phyloP scores from a whole-genome alignment of 345 rosid genomes.

The Microcos paniculata region DNA sequence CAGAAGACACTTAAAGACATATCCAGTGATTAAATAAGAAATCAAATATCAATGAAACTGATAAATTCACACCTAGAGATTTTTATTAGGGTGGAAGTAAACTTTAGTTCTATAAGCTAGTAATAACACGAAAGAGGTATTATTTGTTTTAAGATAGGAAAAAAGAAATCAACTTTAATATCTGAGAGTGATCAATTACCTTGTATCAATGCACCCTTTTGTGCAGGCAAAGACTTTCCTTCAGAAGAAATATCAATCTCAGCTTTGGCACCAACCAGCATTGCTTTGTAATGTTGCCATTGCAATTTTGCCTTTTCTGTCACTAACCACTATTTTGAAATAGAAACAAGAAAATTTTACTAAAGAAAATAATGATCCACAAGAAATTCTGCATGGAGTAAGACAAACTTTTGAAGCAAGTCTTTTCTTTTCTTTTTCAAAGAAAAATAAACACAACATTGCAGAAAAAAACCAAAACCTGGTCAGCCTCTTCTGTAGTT shows the following conservation, averaged over 20 bases:
- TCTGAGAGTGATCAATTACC: constrained; percentile 19
- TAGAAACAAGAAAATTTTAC: constrained; percentile 7
- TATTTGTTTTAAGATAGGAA: constrained; percentile 5
- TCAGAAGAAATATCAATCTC: constrained; percentile 23
- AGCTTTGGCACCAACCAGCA: constrained; percentile 59
- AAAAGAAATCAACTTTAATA: neutral
- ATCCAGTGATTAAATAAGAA: neutral
- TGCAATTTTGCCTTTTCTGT: constrained; percentile 76
- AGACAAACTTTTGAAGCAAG: neutral
- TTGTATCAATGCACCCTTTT: constrained; percentile 23
- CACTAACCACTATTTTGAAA: constrained; percentile 72
- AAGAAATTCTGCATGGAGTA: neutral
- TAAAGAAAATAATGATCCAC: neutral
- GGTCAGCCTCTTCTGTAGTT: constrained; percentile 54
- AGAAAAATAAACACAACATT: neutral
- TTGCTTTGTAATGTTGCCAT: constrained; percentile 67
- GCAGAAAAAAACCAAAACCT: constrained; percentile 42
- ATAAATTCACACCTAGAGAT: neutral
- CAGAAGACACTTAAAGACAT: constrained; percentile 8
- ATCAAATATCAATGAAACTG: neutral
- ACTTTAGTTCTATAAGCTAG: neutral
- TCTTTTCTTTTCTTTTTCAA: neutral
- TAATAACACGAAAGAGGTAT: neutral
- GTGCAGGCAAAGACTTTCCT: constrained; percentile 17
- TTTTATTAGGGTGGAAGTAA: no score